Percentiles rank a stretch among this genome's conserved stretches.
phyloP scores from a whole-genome alignment of 1,284 basidiomycete species.

The Trametes sp. region DNA sequence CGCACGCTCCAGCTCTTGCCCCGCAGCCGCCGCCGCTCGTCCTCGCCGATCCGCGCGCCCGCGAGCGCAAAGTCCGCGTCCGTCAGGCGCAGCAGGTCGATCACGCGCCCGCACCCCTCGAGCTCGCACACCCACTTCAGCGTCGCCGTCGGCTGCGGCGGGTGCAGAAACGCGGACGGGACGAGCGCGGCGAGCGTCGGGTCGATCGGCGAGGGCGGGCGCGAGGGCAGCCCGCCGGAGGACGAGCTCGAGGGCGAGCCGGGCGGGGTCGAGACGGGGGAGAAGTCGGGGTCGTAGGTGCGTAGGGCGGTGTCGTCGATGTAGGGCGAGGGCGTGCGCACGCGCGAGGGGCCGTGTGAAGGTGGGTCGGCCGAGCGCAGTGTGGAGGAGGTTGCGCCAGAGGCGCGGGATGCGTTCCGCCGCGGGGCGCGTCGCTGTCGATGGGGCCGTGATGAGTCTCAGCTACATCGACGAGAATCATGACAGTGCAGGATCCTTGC shows the following conservation, averaged over 20 bases:
- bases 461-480: too few relatives aligned
- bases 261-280: conserved; percentile 52
- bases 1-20: conserved; percentile 21
- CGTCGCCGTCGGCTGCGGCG: conserved; percentile 29
- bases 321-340: not conserved
- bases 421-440: conserved; percentile 1
- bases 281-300: conserved; percentile 59
- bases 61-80: conserved; percentile 32
- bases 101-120: conserved; percentile 30
- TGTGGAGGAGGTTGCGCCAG: conserved; percentile 7
- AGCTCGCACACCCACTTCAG: conserved; percentile 38
- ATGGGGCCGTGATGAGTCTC: too few relatives aligned
- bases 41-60: conserved; percentile 17
- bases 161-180: conserved; percentile 29
- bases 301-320: conserved; percentile 36
- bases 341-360: not conserved
- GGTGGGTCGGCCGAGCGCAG: conserved; percentile 6
- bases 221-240: conserved; percentile 20
- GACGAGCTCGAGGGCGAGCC: conserved; percentile 48
- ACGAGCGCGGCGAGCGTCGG: conserved; percentile 34
- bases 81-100: conserved; percentile 35
- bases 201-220: conserved; percentile 25
- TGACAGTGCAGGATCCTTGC: not conserved
- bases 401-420: conserved; percentile 5
- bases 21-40: conserved; percentile 23